phyloP scores from a whole-genome alignment of 2,329 filamentous ascomycete species.

The Meredithiella fracta region DNA sequence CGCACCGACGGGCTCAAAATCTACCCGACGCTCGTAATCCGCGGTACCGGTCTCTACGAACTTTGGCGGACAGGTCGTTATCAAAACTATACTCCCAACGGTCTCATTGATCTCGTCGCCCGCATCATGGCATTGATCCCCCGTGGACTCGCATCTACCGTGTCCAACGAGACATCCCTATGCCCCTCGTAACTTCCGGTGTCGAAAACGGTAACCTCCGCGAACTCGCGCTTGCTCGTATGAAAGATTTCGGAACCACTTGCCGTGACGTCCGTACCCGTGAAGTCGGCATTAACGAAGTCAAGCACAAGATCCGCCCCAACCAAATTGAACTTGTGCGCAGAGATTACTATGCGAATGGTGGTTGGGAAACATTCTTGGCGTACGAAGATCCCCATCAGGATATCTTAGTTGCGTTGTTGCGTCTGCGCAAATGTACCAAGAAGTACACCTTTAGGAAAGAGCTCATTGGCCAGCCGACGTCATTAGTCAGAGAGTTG shows the following conservation, averaged over 20 bases:
- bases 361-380: conserved; percentile 95
- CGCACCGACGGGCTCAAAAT: conserved; percentile 95
- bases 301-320: conserved; percentile 95
- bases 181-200: conserved; percentile 96
- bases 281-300: conserved; percentile 96
- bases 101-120: conserved; percentile 84
- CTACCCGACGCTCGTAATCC: conserved; percentile 92
- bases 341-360: conserved; percentile 86
- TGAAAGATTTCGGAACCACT: conserved; percentile 97
- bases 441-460: conserved; percentile 81
- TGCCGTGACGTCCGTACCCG: conserved; percentile 92
- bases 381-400: conserved; percentile 98
- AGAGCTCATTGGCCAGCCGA: conserved; percentile 72
- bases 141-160: conserved; percentile 98
- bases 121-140: conserved; percentile 90
- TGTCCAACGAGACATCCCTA: conserved; percentile 97
- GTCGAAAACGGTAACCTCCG: conserved; percentile 95
- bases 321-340: conserved; percentile 92
- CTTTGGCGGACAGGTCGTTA: conserved; percentile 93
- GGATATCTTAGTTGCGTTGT: conserved; percentile 83
- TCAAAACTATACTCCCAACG: conserved; percentile 97
- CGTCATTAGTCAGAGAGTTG: conserved; percentile 80
- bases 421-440: conserved; percentile 80
- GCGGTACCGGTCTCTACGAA: conserved; percentile 91
- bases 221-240: conserved; percentile 82